Base-by-base conservation (phyloP, 768 basidiomycete genomes). In the Heimioporus sp. region DNA sequence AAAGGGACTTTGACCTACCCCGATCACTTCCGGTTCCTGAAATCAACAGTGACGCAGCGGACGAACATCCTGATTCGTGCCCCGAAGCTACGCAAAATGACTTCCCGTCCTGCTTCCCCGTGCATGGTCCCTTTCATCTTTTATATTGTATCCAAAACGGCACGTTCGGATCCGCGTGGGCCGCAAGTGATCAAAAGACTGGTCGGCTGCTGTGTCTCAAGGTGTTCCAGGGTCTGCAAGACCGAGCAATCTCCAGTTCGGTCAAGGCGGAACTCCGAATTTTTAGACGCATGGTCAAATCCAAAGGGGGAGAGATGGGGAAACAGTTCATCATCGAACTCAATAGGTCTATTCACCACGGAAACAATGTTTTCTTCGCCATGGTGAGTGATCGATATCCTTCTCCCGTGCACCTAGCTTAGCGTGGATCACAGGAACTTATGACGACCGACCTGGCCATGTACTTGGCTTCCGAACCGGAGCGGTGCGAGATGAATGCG, bases 131-230 rank as follows among this genome's bases (percentile, higher is more conserved):
- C 16, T 69, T 68, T 41, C 60, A 56, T 34, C 45, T 66, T 20
- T 10, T 55, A 10, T 20, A 48, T 10, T 43, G 46, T 15, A 0
- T 68, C n/a, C 60, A 66, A 40, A 44, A 11, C 1, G 66, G 66
- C 13, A 53, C 36, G 3, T 68, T 56, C 42, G 68, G 47, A 30
- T 10, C 38, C 1, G 58, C 66, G 1, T 62, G 57, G 43, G 67
- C 52, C 32, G 66, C 62, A 28, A 59, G 46, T 16, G 68, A 68
- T 34, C 43, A 16, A 15, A 42, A 46, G n/a, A 64, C 63, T 20
- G 68, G 66, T 5, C 70, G 69, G 13, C 28, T 72, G 12, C 39
- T 78, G 47, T 78, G 76, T 58, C 55, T 78, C 45, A 78, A 77
- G 47, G 59, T 65, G 4, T 67, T 74, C 48, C 49, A 43, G 10